A percentile compares a stretch with the other conserved stretches of the same genome.
phyloP scores from a whole-genome alignment of 23 red algal species.

The Gracilariopsis chorda region DNA sequence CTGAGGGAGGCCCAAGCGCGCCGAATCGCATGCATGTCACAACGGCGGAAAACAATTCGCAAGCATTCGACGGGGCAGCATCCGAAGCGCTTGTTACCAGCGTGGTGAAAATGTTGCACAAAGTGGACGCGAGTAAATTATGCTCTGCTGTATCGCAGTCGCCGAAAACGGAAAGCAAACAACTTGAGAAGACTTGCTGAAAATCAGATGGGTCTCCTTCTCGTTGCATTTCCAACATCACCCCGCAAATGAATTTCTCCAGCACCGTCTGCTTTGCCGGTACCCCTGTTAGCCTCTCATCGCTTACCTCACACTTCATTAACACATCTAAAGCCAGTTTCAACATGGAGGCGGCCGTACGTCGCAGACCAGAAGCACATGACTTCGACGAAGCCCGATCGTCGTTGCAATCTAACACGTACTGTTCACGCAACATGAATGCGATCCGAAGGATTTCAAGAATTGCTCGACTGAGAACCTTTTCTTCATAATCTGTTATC shows the following conservation, averaged over 20 bases:
- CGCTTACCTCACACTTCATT: background rate
- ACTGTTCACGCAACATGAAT: background rate
- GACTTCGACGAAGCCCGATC: background rate
- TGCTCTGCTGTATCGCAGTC: background rate
- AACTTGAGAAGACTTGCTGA: background rate
- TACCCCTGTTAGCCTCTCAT: background rate
- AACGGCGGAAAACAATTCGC: background rate
- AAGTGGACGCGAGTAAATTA: background rate
- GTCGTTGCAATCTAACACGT: background rate
- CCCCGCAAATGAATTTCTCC: background rate
- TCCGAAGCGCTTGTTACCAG: background rate
- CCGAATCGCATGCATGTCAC: background rate
- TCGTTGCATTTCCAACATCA: background rate
- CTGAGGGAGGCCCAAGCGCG: background rate
- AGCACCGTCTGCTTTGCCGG: background rate
- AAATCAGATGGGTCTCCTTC: background rate
- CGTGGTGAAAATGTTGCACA: background rate
- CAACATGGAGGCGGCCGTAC: background rate
- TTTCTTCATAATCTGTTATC: background rate
- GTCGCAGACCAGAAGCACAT: background rate
- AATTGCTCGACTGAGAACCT: background rate
- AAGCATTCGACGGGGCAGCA: background rate
- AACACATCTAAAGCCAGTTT: background rate
- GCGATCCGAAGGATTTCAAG: conserved; percentile 2
- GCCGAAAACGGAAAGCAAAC: background rate